phyloP scores from a whole-genome alignment of 139 green algal genomes.

The Chlorella sp. region DNA sequence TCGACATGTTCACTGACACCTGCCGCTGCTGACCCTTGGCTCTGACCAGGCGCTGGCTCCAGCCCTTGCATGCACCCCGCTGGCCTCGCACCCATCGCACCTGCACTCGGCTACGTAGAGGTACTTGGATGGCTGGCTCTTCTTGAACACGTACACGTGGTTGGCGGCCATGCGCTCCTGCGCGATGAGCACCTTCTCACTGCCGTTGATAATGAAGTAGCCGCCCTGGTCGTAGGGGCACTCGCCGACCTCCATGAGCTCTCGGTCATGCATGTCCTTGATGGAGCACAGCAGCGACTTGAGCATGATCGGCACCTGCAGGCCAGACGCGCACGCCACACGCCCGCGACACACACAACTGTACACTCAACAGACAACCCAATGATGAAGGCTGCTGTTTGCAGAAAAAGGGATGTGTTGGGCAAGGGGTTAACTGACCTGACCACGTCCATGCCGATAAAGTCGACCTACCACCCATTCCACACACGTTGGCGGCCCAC shows the following conservation, averaged over 20 bases:
- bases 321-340: no score
- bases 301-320: conserved; percentile 98
- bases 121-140: conserved; percentile 93
- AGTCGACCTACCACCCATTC: no score
- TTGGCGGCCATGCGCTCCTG: conserved; percentile 98
- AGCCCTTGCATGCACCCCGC: no score
- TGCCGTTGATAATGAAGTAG: conserved; percentile 99
- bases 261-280: conserved; percentile 64
- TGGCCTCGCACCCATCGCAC: conserved; percentile 14
- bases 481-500: no score
- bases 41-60: neutral
- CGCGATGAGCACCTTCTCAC: conserved; percentile 98
- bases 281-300: conserved; percentile 88
- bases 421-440: no score
- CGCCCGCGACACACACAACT: no score
- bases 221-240: conserved; percentile 96
- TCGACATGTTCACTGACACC: no score
- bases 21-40: neutral
- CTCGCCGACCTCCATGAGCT: conserved; percentile 88
- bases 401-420: no score
- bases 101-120: conserved; percentile 74
- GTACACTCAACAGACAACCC: no score
- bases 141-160: conserved; percentile 97
- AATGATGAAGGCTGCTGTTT: no score
- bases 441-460: no score